Base-by-base conservation (phyloP, 2,329 filamentous ascomycete species). In the Cercospora zeae-maydis region DNA sequence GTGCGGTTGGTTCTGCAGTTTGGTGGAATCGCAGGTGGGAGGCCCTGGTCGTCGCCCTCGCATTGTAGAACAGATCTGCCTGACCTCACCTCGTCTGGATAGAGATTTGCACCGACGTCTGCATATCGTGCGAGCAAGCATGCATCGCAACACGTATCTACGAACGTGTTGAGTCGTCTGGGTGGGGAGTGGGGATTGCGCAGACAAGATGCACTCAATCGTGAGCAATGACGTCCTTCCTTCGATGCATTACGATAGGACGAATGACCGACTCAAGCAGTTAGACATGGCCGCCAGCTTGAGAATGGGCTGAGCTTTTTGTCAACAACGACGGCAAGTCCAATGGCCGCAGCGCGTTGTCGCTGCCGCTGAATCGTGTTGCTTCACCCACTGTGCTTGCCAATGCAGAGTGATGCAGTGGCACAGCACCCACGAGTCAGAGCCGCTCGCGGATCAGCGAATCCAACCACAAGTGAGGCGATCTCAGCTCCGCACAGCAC, bases 361-460 rank as follows among this genome's bases (percentile, higher is more conserved):
- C 42, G 14, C 5, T 21, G 53, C 14, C 53, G n/a, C 58, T 61
- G 62, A 63, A 47, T 63, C 62, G 62, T 63, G 57, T 59, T 59
- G 45, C 57, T 59, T 59, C 57, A 53, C 42, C 53, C 52, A 19
- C 24, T 52, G 39, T 39, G 42, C 24, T 47, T 53, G 13, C 24
- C 21, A 51, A 56, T 63, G 62, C 62, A 63, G 52, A 58, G 52
- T 63, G 62, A 63, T 63, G 62, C 58, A 58, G 62, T 63, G 62
- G 62, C 62, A 34, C 51, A 58, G 62, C 58, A 33, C 39, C 57
- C 62, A 60, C 62, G 62, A 63, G 62, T 63, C 62, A 63, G 62
- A 47, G 58, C 42, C 42, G 36, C 62, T 21, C 51, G 33, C 31
- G 33, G 62, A 63, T 63, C 58, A 47, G 58, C 58, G 34, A 58